Percentiles rank a stretch among this genome's conserved stretches.
Conservation (phyloP, 495 filamentous ascomycete species). For the Xylaria cubensis region DNA sequence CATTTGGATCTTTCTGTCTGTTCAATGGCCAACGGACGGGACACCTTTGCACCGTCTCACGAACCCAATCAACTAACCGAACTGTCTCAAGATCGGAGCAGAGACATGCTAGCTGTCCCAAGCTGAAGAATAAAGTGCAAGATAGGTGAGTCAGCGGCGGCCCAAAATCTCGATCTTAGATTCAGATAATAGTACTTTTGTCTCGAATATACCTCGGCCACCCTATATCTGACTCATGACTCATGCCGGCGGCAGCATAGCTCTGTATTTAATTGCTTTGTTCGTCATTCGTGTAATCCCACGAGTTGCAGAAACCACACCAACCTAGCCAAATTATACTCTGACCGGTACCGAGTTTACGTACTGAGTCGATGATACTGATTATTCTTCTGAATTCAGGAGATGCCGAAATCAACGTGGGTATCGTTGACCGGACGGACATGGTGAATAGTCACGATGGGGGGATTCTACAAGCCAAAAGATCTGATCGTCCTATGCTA, state of each 20-base stretch:
- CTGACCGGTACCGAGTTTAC: background rate
- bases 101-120: background rate
- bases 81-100: background rate
- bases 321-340: background rate
- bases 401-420: background rate
- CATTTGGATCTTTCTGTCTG: background rate
- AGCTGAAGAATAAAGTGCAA: slow-evolving; percentile 11
- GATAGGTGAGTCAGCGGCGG: background rate
- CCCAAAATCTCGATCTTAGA: background rate
- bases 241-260: background rate
- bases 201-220: background rate
- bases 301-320: background rate
- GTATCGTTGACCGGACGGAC: background rate
- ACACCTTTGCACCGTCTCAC: background rate
- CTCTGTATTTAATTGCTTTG: background rate
- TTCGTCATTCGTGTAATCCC: background rate
- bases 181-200: background rate
- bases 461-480: background rate
- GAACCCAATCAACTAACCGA: background rate
- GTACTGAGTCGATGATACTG: background rate
- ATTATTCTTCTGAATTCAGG: background rate
- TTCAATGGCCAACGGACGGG: background rate
- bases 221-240: slow-evolving; percentile 1
- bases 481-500: slow-evolving; percentile 3
- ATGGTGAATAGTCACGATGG: background rate